A percentile compares a stretch with the other conserved stretches of the same genome.
Conservation (phyloP, 768 basidiomycete species). For the Mycena floridula region DNA sequence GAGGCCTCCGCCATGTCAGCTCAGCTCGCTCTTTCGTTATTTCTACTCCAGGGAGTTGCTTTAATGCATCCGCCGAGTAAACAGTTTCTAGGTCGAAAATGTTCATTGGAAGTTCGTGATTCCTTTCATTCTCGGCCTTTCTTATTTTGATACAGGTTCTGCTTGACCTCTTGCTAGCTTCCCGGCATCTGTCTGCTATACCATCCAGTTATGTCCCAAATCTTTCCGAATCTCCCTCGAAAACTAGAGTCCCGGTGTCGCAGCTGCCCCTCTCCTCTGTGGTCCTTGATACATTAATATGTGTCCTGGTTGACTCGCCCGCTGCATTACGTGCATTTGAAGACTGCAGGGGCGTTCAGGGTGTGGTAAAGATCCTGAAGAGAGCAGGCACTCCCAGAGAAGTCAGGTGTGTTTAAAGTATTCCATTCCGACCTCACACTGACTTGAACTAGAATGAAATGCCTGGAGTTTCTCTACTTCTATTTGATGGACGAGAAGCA, state of each 20-base stretch:
- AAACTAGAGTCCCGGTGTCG: conserved; percentile 7
- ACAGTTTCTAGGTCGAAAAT: conserved; percentile 57
- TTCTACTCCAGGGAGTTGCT: conserved; percentile 70
- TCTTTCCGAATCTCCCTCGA: conserved; percentile 14
- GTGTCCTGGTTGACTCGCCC: conserved; percentile 84
- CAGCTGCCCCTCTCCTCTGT: conserved; percentile 55
- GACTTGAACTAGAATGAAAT: conserved; percentile 79
- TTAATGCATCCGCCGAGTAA: conserved; percentile 69
- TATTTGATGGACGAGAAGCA: conserved; percentile 83
- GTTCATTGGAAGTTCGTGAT: conserved; percentile 54
- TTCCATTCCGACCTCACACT: too few relatives aligned
- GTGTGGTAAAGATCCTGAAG: conserved; percentile 84
- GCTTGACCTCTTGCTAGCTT: conserved; percentile 62
- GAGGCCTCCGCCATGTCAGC: conserved; percentile 43
- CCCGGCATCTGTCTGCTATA: conserved; percentile 49
- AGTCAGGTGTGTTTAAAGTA: conserved; percentile 61
- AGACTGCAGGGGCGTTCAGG: conserved; percentile 67
- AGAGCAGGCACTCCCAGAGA: conserved; percentile 80
- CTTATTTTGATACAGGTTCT: conserved; percentile 44
- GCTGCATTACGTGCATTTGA: conserved; percentile 75
- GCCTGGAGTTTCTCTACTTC: conserved; percentile 91
- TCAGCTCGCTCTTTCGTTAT: conserved; percentile 55
- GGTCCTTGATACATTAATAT: conserved; percentile 79
- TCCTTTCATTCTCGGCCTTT: neutral
- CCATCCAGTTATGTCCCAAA: too few relatives aligned